Percentiles rank a stretch among this genome's conserved stretches.
These are phyloP conservation scores for Angophora floribunda DNA, from an alignment of 345 rosid species.

Conservation along the genomic window DNA sequence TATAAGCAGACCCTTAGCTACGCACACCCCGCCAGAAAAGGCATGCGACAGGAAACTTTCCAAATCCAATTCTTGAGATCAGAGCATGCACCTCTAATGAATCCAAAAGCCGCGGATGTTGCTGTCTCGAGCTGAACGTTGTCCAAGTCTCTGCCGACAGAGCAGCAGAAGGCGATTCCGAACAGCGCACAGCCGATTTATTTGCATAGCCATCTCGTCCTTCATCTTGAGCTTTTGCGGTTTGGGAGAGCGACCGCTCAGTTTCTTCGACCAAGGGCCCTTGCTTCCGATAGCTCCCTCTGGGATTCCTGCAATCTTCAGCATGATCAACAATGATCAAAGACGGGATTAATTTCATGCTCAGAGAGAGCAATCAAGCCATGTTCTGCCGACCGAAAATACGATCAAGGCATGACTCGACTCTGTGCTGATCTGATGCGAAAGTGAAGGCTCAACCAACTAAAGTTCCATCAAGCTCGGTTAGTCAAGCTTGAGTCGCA, in stretches of 20 bases:
- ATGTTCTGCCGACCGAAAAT: too few species aligned
- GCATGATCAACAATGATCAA: background rate
- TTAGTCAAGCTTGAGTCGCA: too few species aligned
- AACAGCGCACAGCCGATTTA: constrained; percentile 58
- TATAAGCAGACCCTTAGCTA: constrained; percentile 35
- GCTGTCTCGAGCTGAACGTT: constrained; percentile 64
- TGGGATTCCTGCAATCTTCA: constrained; percentile 71
- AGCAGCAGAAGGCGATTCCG: constrained; percentile 65
- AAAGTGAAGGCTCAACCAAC: too few species aligned
- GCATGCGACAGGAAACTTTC: constrained; percentile 37
- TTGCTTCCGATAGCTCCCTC: constrained; percentile 57
- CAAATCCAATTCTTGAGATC: constrained; percentile 11
- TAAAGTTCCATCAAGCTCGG: too few species aligned
- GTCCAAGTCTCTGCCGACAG: constrained; percentile 66
- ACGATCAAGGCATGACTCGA: too few species aligned
- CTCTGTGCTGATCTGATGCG: too few species aligned
- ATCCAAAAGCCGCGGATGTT: constrained; percentile 60
- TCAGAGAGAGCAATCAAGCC: background rate
- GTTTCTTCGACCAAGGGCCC: constrained; percentile 63
- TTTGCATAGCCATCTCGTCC: background rate
- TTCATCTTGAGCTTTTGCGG: background rate
- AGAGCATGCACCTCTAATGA: constrained; percentile 50
- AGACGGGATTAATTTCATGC: background rate
- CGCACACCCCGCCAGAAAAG: constrained; percentile 21
- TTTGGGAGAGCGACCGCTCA: constrained; percentile 31